Percentiles rank a stretch among this genome's conserved stretches.
Evolutionary conservation across 495 filamentous ascomycete genomes (phyloP).

Genomic region (Tuber borchii): DNA sequence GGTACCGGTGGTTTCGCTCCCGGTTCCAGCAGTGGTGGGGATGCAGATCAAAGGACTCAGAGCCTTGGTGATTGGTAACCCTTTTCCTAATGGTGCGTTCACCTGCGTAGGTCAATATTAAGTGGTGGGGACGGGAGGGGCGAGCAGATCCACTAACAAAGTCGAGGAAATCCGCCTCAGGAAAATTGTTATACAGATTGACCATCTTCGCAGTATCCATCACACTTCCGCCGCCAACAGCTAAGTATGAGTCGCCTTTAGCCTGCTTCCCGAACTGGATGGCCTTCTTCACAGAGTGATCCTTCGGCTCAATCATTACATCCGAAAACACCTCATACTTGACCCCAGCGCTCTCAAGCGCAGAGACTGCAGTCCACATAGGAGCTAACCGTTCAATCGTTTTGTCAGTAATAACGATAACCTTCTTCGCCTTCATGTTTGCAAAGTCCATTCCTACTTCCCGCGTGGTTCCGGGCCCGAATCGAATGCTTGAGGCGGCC

Average conservation of each 20-base stretch:
- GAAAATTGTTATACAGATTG: conserved; percentile 88
- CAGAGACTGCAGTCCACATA: conserved; percentile 76
- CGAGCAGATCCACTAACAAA: conserved; percentile 50
- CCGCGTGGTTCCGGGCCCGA: conserved; percentile 84
- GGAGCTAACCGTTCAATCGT: conserved; percentile 73
- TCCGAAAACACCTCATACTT: conserved; percentile 72
- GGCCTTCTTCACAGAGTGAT: conserved; percentile 73
- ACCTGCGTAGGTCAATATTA: conserved; percentile 42
- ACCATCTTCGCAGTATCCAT: conserved; percentile 98
- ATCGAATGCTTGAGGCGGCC: conserved; percentile 88
- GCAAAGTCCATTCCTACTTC: conserved; percentile 98
- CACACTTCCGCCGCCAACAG: conserved; percentile 80
- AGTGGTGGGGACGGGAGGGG: background rate
- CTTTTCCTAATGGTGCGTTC: conserved; percentile 87
- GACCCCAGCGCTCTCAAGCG: conserved; percentile 66
- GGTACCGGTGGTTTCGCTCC: conserved; percentile 91
- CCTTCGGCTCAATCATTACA: conserved; percentile 82
- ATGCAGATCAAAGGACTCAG: conserved; percentile 82
- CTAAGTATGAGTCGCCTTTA: conserved; percentile 69
- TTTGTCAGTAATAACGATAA: conserved; percentile 82
- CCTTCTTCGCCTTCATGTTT: conserved; percentile 78
- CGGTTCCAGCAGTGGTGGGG: conserved; percentile 91
- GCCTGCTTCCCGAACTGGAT: conserved; percentile 69
- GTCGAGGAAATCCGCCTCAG: conserved; percentile 84
- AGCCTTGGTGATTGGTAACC: conserved; percentile 70